phyloP scores from a whole-genome alignment of 176 grass and related monocot species.

The Carex cristatella region DNA sequence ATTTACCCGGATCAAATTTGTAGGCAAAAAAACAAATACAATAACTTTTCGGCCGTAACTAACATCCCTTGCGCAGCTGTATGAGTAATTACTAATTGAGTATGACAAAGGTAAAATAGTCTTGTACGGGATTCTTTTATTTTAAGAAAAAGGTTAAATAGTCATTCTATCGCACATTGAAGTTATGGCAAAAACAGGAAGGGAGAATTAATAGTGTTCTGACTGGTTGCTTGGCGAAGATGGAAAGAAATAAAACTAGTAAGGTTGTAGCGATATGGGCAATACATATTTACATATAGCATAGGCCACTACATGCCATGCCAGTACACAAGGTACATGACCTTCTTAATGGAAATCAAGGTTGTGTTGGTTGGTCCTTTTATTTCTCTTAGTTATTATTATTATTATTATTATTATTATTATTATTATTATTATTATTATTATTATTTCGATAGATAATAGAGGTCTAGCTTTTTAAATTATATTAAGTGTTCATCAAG shows the following conservation, averaged over 20 bases:
- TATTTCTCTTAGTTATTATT: neutral
- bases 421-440: neutral
- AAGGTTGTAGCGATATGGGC: neutral
- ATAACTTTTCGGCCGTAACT: neutral
- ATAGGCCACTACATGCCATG: neutral
- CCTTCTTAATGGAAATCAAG: neutral
- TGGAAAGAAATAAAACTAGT: neutral
- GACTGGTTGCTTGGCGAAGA: neutral
- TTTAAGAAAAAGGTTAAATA: neutral
- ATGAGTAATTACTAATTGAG: neutral
- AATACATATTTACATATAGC: neutral
- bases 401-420: too few species aligned
- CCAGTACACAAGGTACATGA: constrained; percentile 1
- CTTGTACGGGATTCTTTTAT: neutral
- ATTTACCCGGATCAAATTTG: neutral
- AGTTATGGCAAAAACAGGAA: neutral
- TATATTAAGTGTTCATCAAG: neutral
- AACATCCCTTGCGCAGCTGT: neutral
- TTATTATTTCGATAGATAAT: too few species aligned
- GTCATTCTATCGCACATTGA: neutral
- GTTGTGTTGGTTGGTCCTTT: neutral
- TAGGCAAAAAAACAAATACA: neutral
- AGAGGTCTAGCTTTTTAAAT: too few species aligned
- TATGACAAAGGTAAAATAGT: neutral
- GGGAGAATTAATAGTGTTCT: neutral